Conservation (phyloP, 805 yeast genomes). For the Kluyveromyces nonfermentans region DNA sequence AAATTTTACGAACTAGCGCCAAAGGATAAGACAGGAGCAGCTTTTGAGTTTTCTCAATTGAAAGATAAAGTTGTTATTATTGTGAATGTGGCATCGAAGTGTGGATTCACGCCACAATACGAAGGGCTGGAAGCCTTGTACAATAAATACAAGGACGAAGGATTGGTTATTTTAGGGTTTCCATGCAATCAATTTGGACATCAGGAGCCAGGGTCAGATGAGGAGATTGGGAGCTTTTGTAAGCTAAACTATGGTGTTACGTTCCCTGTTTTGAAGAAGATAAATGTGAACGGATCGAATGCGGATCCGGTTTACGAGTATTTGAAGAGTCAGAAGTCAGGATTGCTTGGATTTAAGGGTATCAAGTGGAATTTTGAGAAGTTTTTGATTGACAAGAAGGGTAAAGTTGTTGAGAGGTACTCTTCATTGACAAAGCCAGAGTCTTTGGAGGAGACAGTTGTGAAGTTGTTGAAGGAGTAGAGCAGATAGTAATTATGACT, state of each 20-base stretch:
- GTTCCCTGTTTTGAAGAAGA: constrained; percentile 80
- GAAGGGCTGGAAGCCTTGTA: constrained; percentile 60
- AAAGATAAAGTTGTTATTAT: constrained; percentile 74
- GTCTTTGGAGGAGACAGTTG: constrained; percentile 48
- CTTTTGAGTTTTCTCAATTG: constrained; percentile 48
- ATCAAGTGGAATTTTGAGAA: constrained; percentile 79
- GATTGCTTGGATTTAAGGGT: constrained; percentile 55
- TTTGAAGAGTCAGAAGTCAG: constrained; percentile 57
- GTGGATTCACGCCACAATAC: constrained; percentile 72
- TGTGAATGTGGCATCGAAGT: constrained; percentile 84
- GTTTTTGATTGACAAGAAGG: constrained; percentile 46
- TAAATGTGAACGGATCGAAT: constrained; percentile 80
- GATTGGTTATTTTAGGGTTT: constrained; percentile 66
- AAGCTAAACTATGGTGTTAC: constrained; percentile 76
- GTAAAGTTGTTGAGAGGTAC: constrained; percentile 50
- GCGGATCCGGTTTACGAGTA: constrained; percentile 74
- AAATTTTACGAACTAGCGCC: constrained; percentile 60
- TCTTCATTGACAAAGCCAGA: constrained; percentile 63
- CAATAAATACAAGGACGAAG: constrained; percentile 52
- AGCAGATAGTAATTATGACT: neutral
- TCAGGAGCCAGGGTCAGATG: constrained; percentile 64
- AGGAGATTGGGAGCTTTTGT: constrained; percentile 68
- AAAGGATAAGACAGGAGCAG: constrained; percentile 46
- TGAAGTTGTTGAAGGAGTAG: constrained; percentile 35
- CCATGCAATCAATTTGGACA: constrained; percentile 87